Evolutionary conservation across 2,329 filamentous ascomycete genomes (phyloP).

Genomic region (Penicillium griseofulvum): DNA sequence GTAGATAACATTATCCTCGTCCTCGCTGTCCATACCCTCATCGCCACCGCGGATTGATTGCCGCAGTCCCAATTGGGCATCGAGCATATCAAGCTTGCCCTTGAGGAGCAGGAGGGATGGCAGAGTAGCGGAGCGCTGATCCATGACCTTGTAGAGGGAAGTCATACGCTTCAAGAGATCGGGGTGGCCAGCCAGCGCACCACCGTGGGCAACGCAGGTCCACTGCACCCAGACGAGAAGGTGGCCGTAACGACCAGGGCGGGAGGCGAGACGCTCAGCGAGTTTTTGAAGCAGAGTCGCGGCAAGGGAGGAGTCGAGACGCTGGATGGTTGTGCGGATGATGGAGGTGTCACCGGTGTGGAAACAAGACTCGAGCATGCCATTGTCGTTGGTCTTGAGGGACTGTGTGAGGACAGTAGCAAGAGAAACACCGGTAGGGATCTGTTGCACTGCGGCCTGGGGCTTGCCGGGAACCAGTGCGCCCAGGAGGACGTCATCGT

Average conservation of each 20-base stretch:
- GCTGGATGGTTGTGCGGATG: slow-evolving; percentile 84
- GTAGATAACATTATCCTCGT: slow-evolving; percentile 75
- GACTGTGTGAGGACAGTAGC: slow-evolving; percentile 92
- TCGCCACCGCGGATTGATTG: slow-evolving; percentile 61
- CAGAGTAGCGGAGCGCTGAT: slow-evolving; percentile 78
- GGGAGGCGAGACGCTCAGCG: slow-evolving; percentile 79
- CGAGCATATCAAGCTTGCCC: slow-evolving; percentile 91
- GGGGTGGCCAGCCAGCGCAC: slow-evolving; percentile 82
- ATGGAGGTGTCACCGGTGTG: slow-evolving; percentile 72
- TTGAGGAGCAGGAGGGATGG: slow-evolving; percentile 82
- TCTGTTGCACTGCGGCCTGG: slow-evolving; percentile 49
- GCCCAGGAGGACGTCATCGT: slow-evolving; percentile 42
- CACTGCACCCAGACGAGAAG: slow-evolving; percentile 96
- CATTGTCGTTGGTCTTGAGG: slow-evolving; percentile 84
- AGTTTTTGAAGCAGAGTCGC: slow-evolving; percentile 76
- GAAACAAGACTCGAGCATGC: slow-evolving; percentile 88
- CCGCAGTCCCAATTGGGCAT: slow-evolving; percentile 81
- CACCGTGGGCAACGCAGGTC: slow-evolving; percentile 88
- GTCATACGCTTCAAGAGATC: slow-evolving; percentile 74
- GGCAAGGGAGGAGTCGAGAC: slow-evolving; percentile 81
- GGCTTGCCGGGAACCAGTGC: slow-evolving; percentile 48
- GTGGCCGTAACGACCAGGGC: slow-evolving; percentile 83
- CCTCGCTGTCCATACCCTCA: slow-evolving; percentile 48
- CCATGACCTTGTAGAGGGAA: slow-evolving; percentile 79
- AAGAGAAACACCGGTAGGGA: slow-evolving; percentile 74